Percentiles rank a stretch among this genome's conserved stretches.
Conservation (phyloP, 352 stramenopile genomes). For the Phytophthora syringae region DNA sequence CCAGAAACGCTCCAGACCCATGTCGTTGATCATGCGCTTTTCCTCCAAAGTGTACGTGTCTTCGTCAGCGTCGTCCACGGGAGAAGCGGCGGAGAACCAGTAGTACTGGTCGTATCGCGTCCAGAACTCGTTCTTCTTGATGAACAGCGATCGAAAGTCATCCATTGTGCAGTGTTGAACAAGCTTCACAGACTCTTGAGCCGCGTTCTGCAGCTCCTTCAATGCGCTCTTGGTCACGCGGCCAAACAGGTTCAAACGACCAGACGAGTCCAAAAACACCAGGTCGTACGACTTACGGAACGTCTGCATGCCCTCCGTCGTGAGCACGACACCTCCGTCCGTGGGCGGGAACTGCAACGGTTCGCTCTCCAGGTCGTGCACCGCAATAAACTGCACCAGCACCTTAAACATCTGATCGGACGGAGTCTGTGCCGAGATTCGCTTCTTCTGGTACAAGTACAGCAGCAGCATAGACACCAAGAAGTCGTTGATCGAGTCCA, state of each 20-base stretch:
- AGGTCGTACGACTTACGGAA: conserved; percentile 76
- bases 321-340: conserved; percentile 66
- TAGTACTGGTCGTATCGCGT: conserved; percentile 89
- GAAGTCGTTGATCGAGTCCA: conserved; percentile 89
- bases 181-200: conserved; percentile 64
- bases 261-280: conserved; percentile 81
- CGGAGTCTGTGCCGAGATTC: conserved; percentile 71
- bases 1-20: conserved; percentile 80
- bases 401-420: conserved; percentile 90
- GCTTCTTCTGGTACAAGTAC: conserved; percentile 80
- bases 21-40: conserved; percentile 75
- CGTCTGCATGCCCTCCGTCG: conserved; percentile 65
- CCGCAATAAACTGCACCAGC: conserved; percentile 79
- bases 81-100: conserved; percentile 66
- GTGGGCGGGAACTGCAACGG: conserved; percentile 69
- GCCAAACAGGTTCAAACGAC: conserved; percentile 77
- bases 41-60: conserved; percentile 74
- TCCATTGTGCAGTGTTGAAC: conserved; percentile 72
- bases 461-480: conserved; percentile 85
- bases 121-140: conserved; percentile 85
- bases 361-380: conserved; percentile 70
- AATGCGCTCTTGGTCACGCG: conserved; percentile 72
- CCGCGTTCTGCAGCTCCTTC: conserved; percentile 70
- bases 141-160: conserved; percentile 83
- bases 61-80: conserved; percentile 62